Conservation (phyloP, 2,329 filamentous ascomycete species). For the Eurotiales sp. region DNA sequence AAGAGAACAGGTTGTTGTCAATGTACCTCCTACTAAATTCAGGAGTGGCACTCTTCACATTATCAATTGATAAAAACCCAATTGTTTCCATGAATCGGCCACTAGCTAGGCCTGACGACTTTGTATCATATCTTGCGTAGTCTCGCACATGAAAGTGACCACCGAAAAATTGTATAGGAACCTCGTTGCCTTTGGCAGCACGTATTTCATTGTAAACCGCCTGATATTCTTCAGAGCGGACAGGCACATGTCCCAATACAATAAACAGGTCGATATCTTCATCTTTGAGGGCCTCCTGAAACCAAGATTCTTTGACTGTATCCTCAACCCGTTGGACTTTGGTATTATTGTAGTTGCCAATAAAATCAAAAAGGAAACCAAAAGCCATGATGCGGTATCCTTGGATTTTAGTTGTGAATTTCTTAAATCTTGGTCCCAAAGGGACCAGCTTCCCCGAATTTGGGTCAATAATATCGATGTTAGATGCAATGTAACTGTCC, state of each 20-base stretch:
- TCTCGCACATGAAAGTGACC: slow-evolving; percentile 89
- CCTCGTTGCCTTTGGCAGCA: slow-evolving; percentile 69
- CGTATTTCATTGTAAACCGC: slow-evolving; percentile 76
- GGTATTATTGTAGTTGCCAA: slow-evolving; percentile 84
- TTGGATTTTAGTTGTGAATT: slow-evolving; percentile 87
- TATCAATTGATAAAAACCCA: slow-evolving; percentile 84
- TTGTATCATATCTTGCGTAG: slow-evolving; percentile 72
- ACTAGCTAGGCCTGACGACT: slow-evolving; percentile 75
- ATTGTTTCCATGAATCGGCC: slow-evolving; percentile 94
- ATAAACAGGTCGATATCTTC: slow-evolving; percentile 79
- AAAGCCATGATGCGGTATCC: slow-evolving; percentile 81
- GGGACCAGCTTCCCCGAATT: slow-evolving; percentile 67
- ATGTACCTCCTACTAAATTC: slow-evolving; percentile 79
- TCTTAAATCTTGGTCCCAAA: slow-evolving; percentile 76
- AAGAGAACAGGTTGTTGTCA: slow-evolving; percentile 85
- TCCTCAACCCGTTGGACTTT: slow-evolving; percentile 75
- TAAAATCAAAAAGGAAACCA: slow-evolving; percentile 94
- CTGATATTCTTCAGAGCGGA: slow-evolving; percentile 75
- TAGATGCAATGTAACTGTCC: slow-evolving; percentile 80
- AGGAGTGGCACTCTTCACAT: slow-evolving; percentile 49
- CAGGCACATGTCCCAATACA: slow-evolving; percentile 78
- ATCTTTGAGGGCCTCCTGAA: slow-evolving; percentile 77
- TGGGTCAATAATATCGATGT: slow-evolving; percentile 80
- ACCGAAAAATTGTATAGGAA: slow-evolving; percentile 86
- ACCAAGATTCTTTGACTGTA: slow-evolving; percentile 82